These are phyloP conservation scores for Lojkania enalia DNA, from an alignment of 2,329 filamentous ascomycete genomes.

Conservation along the genomic window DNA sequence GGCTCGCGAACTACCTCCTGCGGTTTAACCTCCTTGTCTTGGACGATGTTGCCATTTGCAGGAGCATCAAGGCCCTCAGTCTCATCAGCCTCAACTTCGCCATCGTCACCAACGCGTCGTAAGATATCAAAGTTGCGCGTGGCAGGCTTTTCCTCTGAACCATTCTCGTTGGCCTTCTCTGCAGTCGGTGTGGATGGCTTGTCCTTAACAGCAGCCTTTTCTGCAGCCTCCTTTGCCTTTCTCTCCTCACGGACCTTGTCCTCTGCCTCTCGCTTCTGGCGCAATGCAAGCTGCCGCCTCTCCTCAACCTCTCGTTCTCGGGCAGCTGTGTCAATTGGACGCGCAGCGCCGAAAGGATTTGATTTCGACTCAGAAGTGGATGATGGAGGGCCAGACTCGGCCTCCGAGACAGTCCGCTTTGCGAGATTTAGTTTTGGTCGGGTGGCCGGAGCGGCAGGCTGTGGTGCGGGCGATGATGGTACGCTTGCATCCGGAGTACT, in stretches of 20 bases:
- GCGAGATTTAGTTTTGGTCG: constrained; percentile 85
- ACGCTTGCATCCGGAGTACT: constrained; percentile 74
- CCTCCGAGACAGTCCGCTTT: constrained; percentile 88
- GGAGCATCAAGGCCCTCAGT: constrained; percentile 50
- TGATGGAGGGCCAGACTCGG: constrained; percentile 54
- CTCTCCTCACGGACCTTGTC: constrained; percentile 79
- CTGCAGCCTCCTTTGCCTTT: constrained; percentile 56
- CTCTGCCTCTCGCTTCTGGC: constrained; percentile 84
- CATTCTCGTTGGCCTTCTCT: constrained; percentile 40
- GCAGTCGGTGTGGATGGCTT: constrained; percentile 31
- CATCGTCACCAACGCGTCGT: constrained; percentile 47
- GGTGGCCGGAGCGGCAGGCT: constrained; percentile 60
- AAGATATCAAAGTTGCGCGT: constrained; percentile 60
- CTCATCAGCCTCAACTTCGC: constrained; percentile 41
- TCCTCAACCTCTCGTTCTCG: constrained; percentile 90
- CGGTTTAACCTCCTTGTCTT: constrained; percentile 59
- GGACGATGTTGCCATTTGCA: constrained; percentile 55
- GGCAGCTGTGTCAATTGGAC: constrained; percentile 89
- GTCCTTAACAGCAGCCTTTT: constrained; percentile 65
- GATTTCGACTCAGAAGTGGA: constrained; percentile 70
- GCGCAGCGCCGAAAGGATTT: constrained; percentile 90
- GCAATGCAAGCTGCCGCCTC: constrained; percentile 72
- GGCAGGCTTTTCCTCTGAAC: constrained; percentile 49
- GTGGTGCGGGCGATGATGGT: constrained; percentile 72
- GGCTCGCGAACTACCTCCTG: constrained; percentile 57